Percentiles rank a stretch among this genome's conserved stretches.
These are phyloP conservation scores for Mytilinidion resinicola DNA, from an alignment of 495 filamentous ascomycete species.

Conservation along the genomic window DNA sequence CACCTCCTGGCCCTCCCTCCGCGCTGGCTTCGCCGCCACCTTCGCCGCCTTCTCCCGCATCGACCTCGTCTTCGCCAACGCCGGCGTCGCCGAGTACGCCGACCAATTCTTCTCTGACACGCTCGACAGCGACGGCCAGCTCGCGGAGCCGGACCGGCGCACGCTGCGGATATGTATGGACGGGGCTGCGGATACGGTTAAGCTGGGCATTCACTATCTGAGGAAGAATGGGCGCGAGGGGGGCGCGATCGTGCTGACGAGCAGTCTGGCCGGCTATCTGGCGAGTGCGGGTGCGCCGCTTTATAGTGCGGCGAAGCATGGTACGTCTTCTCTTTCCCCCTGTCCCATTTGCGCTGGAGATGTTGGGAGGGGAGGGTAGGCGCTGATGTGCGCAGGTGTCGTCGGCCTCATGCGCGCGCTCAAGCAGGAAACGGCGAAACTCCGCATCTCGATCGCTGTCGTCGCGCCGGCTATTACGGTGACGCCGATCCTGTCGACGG, in stretches of 20 bases:
- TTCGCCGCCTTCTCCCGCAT: slow-evolving; percentile 28
- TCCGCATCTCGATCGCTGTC: slow-evolving; percentile 29
- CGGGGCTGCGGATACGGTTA: slow-evolving; percentile 29
- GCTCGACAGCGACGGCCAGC: slow-evolving; percentile 23
- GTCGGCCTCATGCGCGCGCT: slow-evolving; percentile 36
- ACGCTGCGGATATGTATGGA: slow-evolving; percentile 33
- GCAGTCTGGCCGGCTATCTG: slow-evolving; percentile 33
- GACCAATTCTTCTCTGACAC: slow-evolving; percentile 34
- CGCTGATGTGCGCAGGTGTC: slow-evolving; percentile 14
- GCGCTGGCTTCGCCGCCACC: slow-evolving; percentile 29
- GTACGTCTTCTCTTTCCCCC: too few relatives aligned
- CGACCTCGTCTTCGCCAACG: slow-evolving; percentile 34
- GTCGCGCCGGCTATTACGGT: slow-evolving; percentile 36
- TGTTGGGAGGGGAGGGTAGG: background rate
- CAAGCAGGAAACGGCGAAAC: slow-evolving; percentile 29
- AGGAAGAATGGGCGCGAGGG: slow-evolving; percentile 28
- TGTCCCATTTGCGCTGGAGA: background rate
- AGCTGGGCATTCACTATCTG: slow-evolving; percentile 33
- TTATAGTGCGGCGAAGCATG: slow-evolving; percentile 35
- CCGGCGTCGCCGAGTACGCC: slow-evolving; percentile 33
- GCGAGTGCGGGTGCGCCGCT: slow-evolving; percentile 32
- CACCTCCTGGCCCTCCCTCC: slow-evolving; percentile 30
- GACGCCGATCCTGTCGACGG: slow-evolving; percentile 26
- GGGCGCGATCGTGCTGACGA: slow-evolving; percentile 31
- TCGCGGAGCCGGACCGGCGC: slow-evolving; percentile 30